Base-by-base conservation (phyloP, 495 filamentous ascomycete species). In the Trichocladium uniseriatum region DNA sequence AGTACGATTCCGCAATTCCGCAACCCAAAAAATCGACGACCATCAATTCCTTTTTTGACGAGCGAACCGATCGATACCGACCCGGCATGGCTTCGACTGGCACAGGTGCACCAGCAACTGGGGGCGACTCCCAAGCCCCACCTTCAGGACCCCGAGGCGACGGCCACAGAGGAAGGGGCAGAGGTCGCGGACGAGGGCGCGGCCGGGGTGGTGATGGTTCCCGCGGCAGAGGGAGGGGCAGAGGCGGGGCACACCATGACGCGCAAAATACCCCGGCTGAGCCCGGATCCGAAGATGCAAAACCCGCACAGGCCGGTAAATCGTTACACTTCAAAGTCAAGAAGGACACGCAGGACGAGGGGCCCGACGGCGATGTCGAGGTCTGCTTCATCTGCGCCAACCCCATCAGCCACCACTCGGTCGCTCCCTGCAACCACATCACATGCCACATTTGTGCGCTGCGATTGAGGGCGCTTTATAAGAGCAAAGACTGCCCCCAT, bases 341-440 rank as follows among this genome's bases (percentile, higher is more conserved):
- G 43, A 37, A 44, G n/a, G 48, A 58, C 21, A 44, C 39, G 6
- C 32, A 59, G 41, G 56, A 58, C 24, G 35, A 45, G 19, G 62
- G 41, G 19, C 59, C 49, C 10, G 62, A 81, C 48, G 72, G 74
- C 20, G 86, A 91, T 52, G 79, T 75, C 8, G 87, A 94, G 43
- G 75, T 95, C 47, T 99, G 92, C 74, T 97, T 96, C 67, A 97
- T 99, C 52, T 99, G 92, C 64, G 89, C 94, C 20, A 91, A 86
- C 35, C 78, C 79, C 1, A 83, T 97, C 43, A 78, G 80, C 40
- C 89, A 95, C 70, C 82, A 82, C 45, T 83, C 88, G 3, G 77
- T 97, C 39, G 80, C 89, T 15, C 92, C 92, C 13, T 98, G 92
- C 66, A 95, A 92, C 63, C 94, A 98, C 68, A 76, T 82, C 16